Conservation (phyloP, 495 filamentous ascomycete genomes). For the Pyrenula aspistea region DNA sequence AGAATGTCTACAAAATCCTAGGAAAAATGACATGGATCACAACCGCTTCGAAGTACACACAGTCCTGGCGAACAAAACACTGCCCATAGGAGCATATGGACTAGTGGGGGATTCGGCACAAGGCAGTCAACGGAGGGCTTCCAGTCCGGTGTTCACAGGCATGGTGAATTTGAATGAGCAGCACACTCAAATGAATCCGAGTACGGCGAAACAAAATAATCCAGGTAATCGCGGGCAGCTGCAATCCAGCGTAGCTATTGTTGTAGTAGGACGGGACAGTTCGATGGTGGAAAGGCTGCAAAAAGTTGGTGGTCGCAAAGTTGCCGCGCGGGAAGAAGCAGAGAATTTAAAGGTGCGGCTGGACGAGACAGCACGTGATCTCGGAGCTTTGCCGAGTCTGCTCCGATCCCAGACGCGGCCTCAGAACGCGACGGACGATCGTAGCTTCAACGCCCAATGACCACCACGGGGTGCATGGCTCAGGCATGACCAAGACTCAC, state of each 20-base stretch:
- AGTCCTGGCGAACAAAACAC: background rate
- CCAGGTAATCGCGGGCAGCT: background rate
- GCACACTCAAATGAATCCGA: background rate
- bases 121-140: background rate
- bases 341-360: too few relatives aligned
- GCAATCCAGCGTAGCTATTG: background rate
- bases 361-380: too few relatives aligned
- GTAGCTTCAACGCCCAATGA: too few relatives aligned
- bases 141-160: background rate
- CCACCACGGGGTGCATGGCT: background rate
- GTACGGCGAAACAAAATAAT: background rate
- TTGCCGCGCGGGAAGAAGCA: too few relatives aligned
- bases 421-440: too few relatives aligned
- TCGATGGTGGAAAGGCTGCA: too few relatives aligned
- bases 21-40: background rate
- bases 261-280: too few relatives aligned
- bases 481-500: conserved; percentile 14
- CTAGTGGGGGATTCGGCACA: background rate
- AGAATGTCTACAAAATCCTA: background rate
- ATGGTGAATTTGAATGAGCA: background rate
- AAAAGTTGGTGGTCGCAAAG: too few relatives aligned
- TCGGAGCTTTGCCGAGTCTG: too few relatives aligned
- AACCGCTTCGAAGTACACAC: background rate
- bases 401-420: too few relatives aligned
- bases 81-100: background rate